These are phyloP conservation scores for Fusarium lyarnte DNA, from an alignment of 2,329 filamentous ascomycete genomes.

Conservation along the genomic window DNA sequence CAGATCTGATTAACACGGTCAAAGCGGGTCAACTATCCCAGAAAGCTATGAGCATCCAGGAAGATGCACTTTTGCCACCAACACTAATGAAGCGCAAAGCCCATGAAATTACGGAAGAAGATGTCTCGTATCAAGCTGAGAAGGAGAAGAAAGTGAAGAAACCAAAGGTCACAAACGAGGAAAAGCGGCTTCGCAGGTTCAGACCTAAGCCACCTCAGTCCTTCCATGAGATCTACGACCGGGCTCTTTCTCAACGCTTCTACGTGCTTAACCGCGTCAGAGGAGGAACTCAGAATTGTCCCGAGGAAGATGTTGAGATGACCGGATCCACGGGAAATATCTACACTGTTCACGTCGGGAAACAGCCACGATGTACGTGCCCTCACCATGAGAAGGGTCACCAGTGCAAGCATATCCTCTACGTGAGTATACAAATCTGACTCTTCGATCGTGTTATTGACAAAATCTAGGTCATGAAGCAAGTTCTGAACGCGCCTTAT, in stretches of 20 bases:
- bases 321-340: constrained; percentile 74
- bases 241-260: constrained; percentile 56
- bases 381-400: constrained; percentile 63
- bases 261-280: constrained; percentile 56
- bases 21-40: constrained; percentile 5
- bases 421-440: constrained; percentile 50
- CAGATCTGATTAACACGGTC: not conserved
- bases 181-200: constrained; percentile 51
- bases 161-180: constrained; percentile 21
- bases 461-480: constrained; percentile 60
- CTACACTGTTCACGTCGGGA: constrained; percentile 65
- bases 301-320: constrained; percentile 65
- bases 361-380: constrained; percentile 64
- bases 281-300: constrained; percentile 49
- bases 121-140: not conserved
- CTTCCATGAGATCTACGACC: constrained; percentile 51
- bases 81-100: constrained; percentile 33
- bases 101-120: not conserved
- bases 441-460: not conserved
- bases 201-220: constrained; percentile 47
- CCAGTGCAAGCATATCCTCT: constrained; percentile 74
- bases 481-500: constrained; percentile 66
- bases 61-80: not conserved
- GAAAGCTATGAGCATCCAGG: constrained; percentile 8
- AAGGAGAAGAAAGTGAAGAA: constrained; percentile 29